Evolutionary conservation across 495 filamentous ascomycete genomes (phyloP), one percentile per base, ranked within the genome.

Genomic region (Aspergillus nanangensis): DNA sequence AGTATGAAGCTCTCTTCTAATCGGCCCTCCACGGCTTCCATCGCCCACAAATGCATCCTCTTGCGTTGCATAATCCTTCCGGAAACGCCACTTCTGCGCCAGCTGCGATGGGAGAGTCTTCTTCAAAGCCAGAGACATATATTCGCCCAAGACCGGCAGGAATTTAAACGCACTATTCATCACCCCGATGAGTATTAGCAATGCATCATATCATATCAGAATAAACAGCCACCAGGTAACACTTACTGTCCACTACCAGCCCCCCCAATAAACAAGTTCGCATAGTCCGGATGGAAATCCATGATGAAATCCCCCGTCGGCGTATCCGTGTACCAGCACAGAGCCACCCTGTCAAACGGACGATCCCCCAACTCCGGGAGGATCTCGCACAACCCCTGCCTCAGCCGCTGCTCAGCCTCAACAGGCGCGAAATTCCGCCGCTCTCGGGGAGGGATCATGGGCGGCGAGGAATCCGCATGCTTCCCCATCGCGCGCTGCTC

Each of bases 351-450:
- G 13, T 61, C 53, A 48, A 86, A 92, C 0, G 77, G 72, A 13
- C 87, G 60, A 24, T 77, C 69, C 10, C 51, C 61, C 1, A 89
- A 57, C 39, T 66, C 63, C 1, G 86, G 82, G 0, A 85, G 57
- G 54, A 83, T 72, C 41, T 74, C 63, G 0, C 56, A 45, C 1
- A 90, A 58, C n/a, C 77, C 79, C 0, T 69, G 48, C 17, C 83
- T 74, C 19, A 59, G 20, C 2, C 37, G 20, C 4, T 18, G 23
- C 9, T 55, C 54, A 5, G 31, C 54, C 22, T 57, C 54, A 2
- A 17, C 13, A 3, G 54, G 54, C 3, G 47, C 17, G 15, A 52
- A 52, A n/a, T n/a, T n/a, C n/a, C n/a, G n/a, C 3, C 45, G 51
- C 20, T 49, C 27, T 5, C 47, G 42, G 11, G 52, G 48, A 13